A percentile compares a stretch with the other conserved stretches of the same genome.
Evolutionary conservation across 345 rosid genomes (phyloP).

Genomic region (Xanthoceras sorbifolium): DNA sequence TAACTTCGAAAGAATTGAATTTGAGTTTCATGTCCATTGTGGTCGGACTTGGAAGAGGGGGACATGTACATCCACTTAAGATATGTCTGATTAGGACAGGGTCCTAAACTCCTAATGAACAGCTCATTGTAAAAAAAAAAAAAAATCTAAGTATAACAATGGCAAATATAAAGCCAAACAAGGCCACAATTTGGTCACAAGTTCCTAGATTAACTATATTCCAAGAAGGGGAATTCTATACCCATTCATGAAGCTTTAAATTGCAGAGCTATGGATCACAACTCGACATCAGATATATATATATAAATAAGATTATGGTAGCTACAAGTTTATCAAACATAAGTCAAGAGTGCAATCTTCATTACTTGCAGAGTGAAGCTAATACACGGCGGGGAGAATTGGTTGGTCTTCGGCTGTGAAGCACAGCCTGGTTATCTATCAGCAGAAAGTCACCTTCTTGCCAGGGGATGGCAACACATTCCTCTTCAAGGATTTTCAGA

Average conservation of each 20-base stretch:
- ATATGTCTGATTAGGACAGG: too few relatives aligned
- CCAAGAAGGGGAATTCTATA: too few relatives aligned
- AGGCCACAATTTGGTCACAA: too few relatives aligned
- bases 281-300: neutral
- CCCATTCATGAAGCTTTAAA: neutral
- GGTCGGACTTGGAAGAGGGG: too few relatives aligned
- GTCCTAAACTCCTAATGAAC: too few relatives aligned
- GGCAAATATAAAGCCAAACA: too few relatives aligned
- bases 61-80: too few relatives aligned
- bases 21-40: too few relatives aligned
- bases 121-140: too few relatives aligned
- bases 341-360: neutral
- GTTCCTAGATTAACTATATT: too few relatives aligned
- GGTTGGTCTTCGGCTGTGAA: conserved; percentile 76
- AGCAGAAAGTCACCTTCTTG: conserved; percentile 77
- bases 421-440: conserved; percentile 84
- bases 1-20: too few relatives aligned
- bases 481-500: conserved; percentile 70
- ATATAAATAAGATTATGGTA: neutral
- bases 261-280: neutral
- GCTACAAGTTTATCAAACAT: neutral
- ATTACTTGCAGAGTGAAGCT: conserved; percentile 83
- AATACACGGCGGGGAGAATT: conserved; percentile 72
- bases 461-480: conserved; percentile 81
- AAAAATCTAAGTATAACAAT: too few relatives aligned